Evolutionary conservation across 2,329 filamentous ascomycete species (phyloP), one percentile per base, ranked within the genome.

Genomic region (Xylaria sp.): DNA sequence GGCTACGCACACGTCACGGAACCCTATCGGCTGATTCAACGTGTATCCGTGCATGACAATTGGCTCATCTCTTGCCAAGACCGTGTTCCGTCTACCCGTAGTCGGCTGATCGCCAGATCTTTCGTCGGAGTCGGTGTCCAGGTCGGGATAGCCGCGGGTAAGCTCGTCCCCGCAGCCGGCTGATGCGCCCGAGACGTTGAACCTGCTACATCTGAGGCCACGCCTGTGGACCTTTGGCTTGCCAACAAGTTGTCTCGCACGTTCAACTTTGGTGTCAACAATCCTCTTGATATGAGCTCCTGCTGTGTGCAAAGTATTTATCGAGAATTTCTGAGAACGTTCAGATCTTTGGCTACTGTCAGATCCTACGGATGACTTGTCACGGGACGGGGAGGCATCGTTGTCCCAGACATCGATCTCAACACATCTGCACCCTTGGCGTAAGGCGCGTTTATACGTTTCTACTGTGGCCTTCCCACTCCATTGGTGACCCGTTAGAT

Each of bases 341-440:
- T 79, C 77, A 9, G 71, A 71, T 60, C 76, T 77, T 15, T 77
- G 75, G 0, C 51, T 42, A 2, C 76, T 80, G 21, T 73, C 69
- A 4, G 74, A 75, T 4, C 73, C 75, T 3, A 76, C 73, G 45
- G 75, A 55, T 17, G 69, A 61, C 12, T 65, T 61, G 12, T 71
- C 69, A 11, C 68, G 67, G 21, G 80, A 75, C 65, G 72, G 69
- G 66, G 72, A 57, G 6, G 74, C 70, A 49, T 85, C 80, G 12
- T 92, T 92, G 75, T 97, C 92, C 91, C 94, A 97, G 2, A 97
- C 92, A 73, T 97, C 94, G 58, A 97, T 95, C 75, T 97, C 94
- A 49, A 97, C 92, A 72, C 93, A 97, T 64, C 94, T 88, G 72
- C 94, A 96, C 50, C 92, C 91, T 54, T 87, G 84, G 37, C 86